Evolutionary conservation across 768 basidiomycete genomes (phyloP).

Genomic region (Pleurotus pulmonarius): DNA sequence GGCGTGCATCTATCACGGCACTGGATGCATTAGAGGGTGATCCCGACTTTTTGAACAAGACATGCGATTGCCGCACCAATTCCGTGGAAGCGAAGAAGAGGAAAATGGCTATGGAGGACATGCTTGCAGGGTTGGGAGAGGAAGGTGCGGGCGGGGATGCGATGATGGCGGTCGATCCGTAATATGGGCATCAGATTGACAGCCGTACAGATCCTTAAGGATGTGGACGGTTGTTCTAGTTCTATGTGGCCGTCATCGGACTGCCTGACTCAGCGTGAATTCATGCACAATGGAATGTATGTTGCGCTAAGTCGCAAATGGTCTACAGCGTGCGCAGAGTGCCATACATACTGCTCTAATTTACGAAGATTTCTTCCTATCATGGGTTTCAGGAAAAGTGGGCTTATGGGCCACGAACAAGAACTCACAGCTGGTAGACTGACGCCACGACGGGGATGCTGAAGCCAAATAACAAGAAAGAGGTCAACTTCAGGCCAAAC

Average conservation of each 20-base stretch:
- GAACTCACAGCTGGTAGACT: slow-evolving; percentile 59
- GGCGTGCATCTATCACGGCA: slow-evolving; percentile 60
- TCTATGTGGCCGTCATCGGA: too few species aligned
- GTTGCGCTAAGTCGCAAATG: too few species aligned
- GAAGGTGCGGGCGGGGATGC: slow-evolving; percentile 8
- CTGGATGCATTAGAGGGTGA: slow-evolving; percentile 68
- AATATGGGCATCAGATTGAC: background rate
- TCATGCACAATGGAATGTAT: too few species aligned
- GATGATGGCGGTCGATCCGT: background rate
- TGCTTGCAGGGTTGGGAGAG: slow-evolving; percentile 20
- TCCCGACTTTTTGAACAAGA: slow-evolving; percentile 53
- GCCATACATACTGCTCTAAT: too few species aligned
- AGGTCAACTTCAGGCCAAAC: slow-evolving; percentile 45
- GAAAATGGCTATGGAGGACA: slow-evolving; percentile 23
- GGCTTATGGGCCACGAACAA: too few species aligned
- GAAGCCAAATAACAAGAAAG: slow-evolving; percentile 54
- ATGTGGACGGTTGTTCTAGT: too few species aligned
- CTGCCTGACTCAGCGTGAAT: too few species aligned
- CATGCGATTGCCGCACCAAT: slow-evolving; percentile 62
- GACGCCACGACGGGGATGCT: slow-evolving; percentile 65
- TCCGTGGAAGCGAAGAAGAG: slow-evolving; percentile 33
- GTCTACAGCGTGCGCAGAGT: too few species aligned
- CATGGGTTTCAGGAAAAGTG: too few species aligned
- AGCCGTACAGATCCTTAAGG: too few species aligned
- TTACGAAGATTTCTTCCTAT: too few species aligned